These are phyloP conservation scores for Melanogaster broomeanus DNA, from an alignment of 768 basidiomycete genomes.

Conservation along the genomic window DNA sequence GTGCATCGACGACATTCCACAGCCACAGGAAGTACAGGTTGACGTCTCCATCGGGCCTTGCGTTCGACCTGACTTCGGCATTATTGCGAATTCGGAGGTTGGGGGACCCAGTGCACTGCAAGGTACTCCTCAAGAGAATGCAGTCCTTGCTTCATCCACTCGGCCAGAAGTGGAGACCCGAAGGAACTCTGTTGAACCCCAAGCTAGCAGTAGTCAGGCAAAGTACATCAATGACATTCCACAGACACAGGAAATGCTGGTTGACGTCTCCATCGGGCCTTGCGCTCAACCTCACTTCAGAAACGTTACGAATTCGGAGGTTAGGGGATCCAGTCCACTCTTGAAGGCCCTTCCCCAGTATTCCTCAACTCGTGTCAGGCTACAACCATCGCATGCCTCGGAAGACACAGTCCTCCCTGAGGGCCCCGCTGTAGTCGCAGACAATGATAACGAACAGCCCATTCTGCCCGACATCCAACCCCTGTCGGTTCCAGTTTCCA, in stretches of 20 bases:
- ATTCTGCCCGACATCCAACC: background rate
- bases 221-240: background rate
- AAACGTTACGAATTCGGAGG: background rate
- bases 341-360: background rate
- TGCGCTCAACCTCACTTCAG: background rate
- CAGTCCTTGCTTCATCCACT: background rate
- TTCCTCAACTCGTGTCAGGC: background rate
- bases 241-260: constrained; percentile 2
- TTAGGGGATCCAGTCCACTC: background rate
- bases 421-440: background rate
- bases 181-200: background rate
- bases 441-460: constrained; percentile 1
- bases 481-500: background rate
- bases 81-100: background rate
- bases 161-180: background rate
- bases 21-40: no score
- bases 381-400: background rate
- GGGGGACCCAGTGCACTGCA: background rate
- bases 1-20: background rate
- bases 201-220: background rate
- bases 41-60: no score
- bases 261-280: background rate
- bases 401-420: background rate
- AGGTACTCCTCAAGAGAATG: background rate
- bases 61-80: background rate